phyloP scores from a whole-genome alignment of 176 grass and related monocot species.

The Oryza coarctata region DNA sequence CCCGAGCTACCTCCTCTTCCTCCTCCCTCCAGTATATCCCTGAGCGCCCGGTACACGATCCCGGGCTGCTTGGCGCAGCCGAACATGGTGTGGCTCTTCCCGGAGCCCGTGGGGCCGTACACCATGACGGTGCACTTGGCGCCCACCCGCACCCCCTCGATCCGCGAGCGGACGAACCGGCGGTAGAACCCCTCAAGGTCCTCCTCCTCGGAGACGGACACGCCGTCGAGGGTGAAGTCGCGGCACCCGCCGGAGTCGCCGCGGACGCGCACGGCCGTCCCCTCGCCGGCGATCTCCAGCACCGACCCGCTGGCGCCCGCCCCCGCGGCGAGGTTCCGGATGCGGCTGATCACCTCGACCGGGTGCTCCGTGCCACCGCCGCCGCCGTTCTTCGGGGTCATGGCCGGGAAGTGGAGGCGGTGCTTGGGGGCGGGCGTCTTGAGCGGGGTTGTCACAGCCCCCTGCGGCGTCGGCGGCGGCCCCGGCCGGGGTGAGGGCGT shows the following conservation, averaged over 20 bases:
- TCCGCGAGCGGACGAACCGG: slow-evolving; percentile 65
- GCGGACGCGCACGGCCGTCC: slow-evolving; percentile 60
- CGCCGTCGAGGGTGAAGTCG: slow-evolving; percentile 88
- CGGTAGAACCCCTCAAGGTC: slow-evolving; percentile 74
- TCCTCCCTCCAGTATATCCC: slow-evolving; percentile 56
- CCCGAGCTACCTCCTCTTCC: not conserved
- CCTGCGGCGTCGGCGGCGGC: slow-evolving; percentile 32
- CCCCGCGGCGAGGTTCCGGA: slow-evolving; percentile 55
- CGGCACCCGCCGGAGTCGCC: slow-evolving; percentile 67
- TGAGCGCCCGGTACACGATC: slow-evolving; percentile 87
- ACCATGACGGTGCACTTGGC: slow-evolving; percentile 97
- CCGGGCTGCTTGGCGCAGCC: slow-evolving; percentile 66
- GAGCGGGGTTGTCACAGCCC: slow-evolving; percentile 30
- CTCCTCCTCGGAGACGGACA: slow-evolving; percentile 73
- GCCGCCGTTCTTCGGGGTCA: slow-evolving; percentile 37
- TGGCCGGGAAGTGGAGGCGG: slow-evolving; percentile 63
- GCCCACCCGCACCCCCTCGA: slow-evolving; percentile 66
- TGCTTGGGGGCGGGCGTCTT: slow-evolving; percentile 67
- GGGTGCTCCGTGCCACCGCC: slow-evolving; percentile 68
- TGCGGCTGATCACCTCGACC: slow-evolving; percentile 82
- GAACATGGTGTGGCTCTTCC: slow-evolving; percentile 96
- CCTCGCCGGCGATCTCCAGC: slow-evolving; percentile 53
- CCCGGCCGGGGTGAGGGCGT: slow-evolving; percentile 45
- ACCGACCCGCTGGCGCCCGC: slow-evolving; percentile 28
- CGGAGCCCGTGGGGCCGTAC: slow-evolving; percentile 75